A percentile compares a stretch with the other conserved stretches of the same genome.
These are phyloP conservation scores for Fusarium torreyae DNA, from an alignment of 2,329 filamentous ascomycete genomes.

Conservation along the genomic window DNA sequence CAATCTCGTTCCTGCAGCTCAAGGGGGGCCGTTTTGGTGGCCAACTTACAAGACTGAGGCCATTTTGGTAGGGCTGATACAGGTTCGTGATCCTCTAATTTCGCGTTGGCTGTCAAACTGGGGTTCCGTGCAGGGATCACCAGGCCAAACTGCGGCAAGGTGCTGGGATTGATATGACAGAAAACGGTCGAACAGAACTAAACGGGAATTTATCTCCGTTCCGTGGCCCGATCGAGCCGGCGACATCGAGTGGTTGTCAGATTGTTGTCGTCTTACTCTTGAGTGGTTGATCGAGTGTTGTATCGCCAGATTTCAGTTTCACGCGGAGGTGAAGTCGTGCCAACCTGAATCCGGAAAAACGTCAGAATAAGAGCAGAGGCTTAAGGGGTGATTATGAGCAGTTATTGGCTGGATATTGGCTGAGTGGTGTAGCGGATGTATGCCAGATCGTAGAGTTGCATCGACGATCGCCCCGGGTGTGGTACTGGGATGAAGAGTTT, in stretches of 20 bases:
- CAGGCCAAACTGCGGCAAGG: constrained; percentile 1
- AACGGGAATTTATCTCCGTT: constrained; percentile 24
- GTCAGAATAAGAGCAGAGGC: background rate
- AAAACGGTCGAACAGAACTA: constrained; percentile 25
- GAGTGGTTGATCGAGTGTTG: background rate
- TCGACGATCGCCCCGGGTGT: constrained; percentile 2
- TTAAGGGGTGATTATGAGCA: no score
- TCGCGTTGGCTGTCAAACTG: constrained; percentile 29
- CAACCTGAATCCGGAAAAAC: constrained; percentile 5
- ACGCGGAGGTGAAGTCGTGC: background rate
- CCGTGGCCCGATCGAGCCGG: constrained; percentile 39
- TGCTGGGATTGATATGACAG: constrained; percentile 24
- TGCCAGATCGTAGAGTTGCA: constrained; percentile 23
- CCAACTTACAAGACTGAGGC: constrained; percentile 35
- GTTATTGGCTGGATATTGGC: background rate
- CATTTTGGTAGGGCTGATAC: constrained; percentile 50
- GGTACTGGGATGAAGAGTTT: background rate
- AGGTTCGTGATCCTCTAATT: constrained; percentile 46
- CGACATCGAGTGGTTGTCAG: constrained; percentile 24
- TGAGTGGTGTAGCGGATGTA: background rate
- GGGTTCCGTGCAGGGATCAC: constrained; percentile 16
- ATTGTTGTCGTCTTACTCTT: background rate
- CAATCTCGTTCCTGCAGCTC: constrained; percentile 38
- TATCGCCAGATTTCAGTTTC: constrained; percentile 13
- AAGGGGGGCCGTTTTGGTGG: background rate